Conservation (phyloP, 176 grass and related monocot genomes). For the Triticum monococcum region DNA sequence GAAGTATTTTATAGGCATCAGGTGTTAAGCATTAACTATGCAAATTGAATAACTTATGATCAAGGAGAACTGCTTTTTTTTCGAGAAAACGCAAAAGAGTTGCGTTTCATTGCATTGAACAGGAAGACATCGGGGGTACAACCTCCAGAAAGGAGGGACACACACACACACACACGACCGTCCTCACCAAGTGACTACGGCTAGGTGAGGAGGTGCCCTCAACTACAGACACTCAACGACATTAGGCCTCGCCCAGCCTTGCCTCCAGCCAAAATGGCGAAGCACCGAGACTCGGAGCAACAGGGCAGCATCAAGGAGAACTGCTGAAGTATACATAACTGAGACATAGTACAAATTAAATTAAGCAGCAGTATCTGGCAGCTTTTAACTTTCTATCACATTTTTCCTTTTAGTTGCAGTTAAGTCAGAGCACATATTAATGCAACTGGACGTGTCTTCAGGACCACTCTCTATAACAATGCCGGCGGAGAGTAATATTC, state of each 20-base stretch:
- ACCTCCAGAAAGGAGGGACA: no score
- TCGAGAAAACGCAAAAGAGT: no score
- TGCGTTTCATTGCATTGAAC: no score
- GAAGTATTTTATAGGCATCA: not conserved
- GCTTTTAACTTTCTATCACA: not conserved
- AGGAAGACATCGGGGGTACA: no score
- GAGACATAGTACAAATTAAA: not conserved
- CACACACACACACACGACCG: no score
- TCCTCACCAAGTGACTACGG: no score
- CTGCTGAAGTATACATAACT: not conserved
- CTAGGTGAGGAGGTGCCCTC: no score
- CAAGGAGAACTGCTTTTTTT: not conserved
- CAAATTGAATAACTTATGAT: not conserved
- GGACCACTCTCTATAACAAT: not conserved
- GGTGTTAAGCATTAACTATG: not conserved
- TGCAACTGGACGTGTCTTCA: not conserved
- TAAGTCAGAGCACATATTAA: constrained; percentile 21
- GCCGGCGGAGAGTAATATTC: not conserved
- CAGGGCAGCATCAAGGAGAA: not conserved
- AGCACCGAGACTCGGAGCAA: no score
- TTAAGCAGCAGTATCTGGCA: not conserved
- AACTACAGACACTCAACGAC: no score
- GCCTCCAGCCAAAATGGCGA: no score
- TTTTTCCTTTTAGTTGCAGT: not conserved
- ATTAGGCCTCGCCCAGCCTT: no score